phyloP scores from a whole-genome alignment of 495 filamentous ascomycete species.

The Talaromyces nanjingensis region DNA sequence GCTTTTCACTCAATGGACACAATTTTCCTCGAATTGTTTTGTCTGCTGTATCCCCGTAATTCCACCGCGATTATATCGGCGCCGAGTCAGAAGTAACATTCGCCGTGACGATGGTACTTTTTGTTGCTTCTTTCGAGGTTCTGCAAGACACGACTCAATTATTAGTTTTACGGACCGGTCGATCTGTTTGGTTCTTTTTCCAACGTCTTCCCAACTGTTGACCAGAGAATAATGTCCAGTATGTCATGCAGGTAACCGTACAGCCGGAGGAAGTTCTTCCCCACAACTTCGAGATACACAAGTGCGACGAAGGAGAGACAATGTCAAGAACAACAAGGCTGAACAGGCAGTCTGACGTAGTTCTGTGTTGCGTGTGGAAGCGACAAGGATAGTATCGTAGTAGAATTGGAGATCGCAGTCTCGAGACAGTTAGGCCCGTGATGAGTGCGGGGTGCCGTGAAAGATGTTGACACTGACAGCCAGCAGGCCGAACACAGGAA shows the following conservation, averaged over 20 bases:
- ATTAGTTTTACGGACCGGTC: not conserved
- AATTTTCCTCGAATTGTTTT: not conserved
- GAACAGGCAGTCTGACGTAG: not conserved
- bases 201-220: slow-evolving; percentile 2
- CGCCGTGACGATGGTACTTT: not conserved
- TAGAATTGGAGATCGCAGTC: not conserved
- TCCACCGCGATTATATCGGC: not conserved
- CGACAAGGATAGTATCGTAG: not conserved
- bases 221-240: not conserved
- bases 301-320: not conserved
- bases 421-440: not conserved
- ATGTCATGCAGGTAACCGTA: not conserved
- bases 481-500: not conserved
- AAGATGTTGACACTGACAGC: not conserved
- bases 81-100: slow-evolving; percentile 6
- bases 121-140: not conserved
- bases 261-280: not conserved
- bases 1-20: not conserved
- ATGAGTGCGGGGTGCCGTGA: not conserved
- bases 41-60: not conserved
- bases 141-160: not conserved
- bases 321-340: not conserved
- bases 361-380: not conserved
- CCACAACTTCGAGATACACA: not conserved
- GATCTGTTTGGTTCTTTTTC: slow-evolving; percentile 1